A percentile compares a stretch with the other conserved stretches of the same genome.
These are phyloP conservation scores for Emericellopsis terricola DNA, from an alignment of 495 filamentous ascomycete species.

Conservation along the genomic window DNA sequence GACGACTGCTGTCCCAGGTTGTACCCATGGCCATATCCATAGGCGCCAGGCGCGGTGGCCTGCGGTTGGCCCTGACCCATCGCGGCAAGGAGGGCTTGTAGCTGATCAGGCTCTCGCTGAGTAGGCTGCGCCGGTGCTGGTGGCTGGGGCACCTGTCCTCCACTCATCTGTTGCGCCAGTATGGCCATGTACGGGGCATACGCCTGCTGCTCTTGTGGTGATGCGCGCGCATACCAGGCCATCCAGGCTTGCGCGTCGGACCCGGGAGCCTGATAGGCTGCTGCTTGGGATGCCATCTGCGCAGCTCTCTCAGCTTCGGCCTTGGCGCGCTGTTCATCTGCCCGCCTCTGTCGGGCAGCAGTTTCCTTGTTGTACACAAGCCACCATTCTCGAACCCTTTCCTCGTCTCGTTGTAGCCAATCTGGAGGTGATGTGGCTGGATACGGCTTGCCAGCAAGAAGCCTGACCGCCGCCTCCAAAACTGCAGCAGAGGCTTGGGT, in stretches of 20 bases:
- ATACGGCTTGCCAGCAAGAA: constrained; percentile 12
- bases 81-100: constrained; percentile 1
- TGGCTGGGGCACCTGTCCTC: constrained; percentile 2
- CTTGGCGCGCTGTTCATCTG: constrained; percentile 3
- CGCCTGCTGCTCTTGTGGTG: not conserved
- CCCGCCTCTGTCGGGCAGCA: constrained; percentile 7
- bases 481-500: constrained; percentile 12
- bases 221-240: too few relatives aligned
- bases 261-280: too few relatives aligned
- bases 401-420: constrained; percentile 9
- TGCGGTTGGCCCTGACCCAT: constrained; percentile 3
- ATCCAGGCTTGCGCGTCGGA: too few relatives aligned
- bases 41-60: too few relatives aligned
- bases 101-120: constrained; percentile 1
- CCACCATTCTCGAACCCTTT: constrained; percentile 12
- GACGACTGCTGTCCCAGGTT: constrained; percentile 1
- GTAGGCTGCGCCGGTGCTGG: not conserved
- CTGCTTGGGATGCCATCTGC: too few relatives aligned
- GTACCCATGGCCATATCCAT: too few relatives aligned
- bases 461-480: constrained; percentile 12
- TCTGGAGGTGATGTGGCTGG: constrained; percentile 14
- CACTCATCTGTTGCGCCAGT: constrained; percentile 5
- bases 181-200: constrained; percentile 5
- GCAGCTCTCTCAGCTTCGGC: constrained; percentile 3
- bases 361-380: constrained; percentile 13